Conservation (phyloP, 768 basidiomycete species). For the Rhodotorula babjevae region DNA sequence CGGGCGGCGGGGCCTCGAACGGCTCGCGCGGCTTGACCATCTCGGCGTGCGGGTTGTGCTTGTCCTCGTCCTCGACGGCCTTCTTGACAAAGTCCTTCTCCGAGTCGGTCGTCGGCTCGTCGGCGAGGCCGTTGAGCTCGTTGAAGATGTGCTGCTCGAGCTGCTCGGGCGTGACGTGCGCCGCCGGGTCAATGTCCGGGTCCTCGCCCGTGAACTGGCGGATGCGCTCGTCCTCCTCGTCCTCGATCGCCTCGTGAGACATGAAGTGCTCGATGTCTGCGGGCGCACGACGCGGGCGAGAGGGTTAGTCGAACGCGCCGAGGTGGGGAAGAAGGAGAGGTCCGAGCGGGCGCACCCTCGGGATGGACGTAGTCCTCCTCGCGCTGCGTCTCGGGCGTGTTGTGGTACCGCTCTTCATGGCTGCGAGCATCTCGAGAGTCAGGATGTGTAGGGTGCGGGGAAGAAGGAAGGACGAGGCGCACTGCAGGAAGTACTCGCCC, state of each 20-base stretch:
- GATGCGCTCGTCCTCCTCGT: constrained; percentile 71
- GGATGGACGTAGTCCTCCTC: constrained; percentile 91
- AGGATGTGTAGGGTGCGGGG: neutral
- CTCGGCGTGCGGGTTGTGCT: constrained; percentile 7
- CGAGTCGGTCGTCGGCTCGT: constrained; percentile 13
- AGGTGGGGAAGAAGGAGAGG: no score
- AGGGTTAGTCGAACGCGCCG: no score
- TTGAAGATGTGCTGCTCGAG: constrained; percentile 37
- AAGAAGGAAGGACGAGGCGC: neutral
- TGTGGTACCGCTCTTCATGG: constrained; percentile 95
- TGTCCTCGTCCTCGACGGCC: constrained; percentile 11
- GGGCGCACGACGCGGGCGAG: neutral
- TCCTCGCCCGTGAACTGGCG: constrained; percentile 55
- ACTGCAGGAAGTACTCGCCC: constrained; percentile 69
- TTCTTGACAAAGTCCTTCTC: constrained; percentile 14
- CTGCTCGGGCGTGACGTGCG: constrained; percentile 19
- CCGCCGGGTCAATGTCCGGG: constrained; percentile 24
- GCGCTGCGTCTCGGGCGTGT: constrained; percentile 93
- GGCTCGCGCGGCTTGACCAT: neutral
- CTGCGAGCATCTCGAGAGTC: constrained; percentile 44
- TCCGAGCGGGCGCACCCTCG: constrained; percentile 51
- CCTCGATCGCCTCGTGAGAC: constrained; percentile 80
- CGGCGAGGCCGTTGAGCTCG: constrained; percentile 25
- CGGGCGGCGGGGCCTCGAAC: neutral
- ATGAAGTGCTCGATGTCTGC: constrained; percentile 72